phyloP scores from a whole-genome alignment of 2,329 filamentous ascomycete species.

The Ciborinia camelliae region DNA sequence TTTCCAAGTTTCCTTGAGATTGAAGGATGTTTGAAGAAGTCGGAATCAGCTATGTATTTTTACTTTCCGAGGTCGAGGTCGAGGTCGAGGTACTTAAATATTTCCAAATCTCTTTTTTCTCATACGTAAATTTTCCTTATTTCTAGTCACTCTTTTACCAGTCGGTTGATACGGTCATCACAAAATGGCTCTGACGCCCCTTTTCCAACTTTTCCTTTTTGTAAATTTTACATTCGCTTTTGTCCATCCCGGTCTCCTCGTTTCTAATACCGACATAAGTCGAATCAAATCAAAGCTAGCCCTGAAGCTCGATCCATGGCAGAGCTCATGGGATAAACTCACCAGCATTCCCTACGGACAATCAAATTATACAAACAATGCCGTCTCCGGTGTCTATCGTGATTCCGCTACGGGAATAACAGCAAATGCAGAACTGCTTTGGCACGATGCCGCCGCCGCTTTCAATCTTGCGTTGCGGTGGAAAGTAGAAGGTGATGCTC shows the following conservation, averaged over 20 bases:
- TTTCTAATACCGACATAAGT: not conserved
- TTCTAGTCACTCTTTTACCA: not conserved
- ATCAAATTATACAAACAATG: not conserved
- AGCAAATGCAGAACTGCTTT: not conserved
- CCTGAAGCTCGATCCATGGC: conserved; percentile 15
- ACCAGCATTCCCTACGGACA: conserved; percentile 7
- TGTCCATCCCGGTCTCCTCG: not conserved
- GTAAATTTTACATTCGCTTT: not conserved
- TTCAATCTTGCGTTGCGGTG: not conserved
- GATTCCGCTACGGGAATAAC: not conserved
- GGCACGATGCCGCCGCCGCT: not conserved
- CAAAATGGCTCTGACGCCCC: not conserved
- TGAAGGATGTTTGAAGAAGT: not conserved
- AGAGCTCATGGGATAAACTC: conserved; percentile 17
- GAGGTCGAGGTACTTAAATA: not conserved
- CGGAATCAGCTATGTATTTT: not conserved
- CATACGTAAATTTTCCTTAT: not conserved
- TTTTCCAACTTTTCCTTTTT: not conserved
- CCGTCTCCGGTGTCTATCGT: not conserved
- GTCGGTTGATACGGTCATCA: not conserved
- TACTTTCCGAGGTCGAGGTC: not conserved
- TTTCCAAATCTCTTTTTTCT: not conserved
- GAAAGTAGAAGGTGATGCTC: not conserved
- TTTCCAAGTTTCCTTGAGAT: too few relatives aligned
- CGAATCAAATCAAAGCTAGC: conserved; percentile 12